phyloP scores from a whole-genome alignment of 2,329 filamentous ascomycete genomes.

The Colletotrichum eremochloae region DNA sequence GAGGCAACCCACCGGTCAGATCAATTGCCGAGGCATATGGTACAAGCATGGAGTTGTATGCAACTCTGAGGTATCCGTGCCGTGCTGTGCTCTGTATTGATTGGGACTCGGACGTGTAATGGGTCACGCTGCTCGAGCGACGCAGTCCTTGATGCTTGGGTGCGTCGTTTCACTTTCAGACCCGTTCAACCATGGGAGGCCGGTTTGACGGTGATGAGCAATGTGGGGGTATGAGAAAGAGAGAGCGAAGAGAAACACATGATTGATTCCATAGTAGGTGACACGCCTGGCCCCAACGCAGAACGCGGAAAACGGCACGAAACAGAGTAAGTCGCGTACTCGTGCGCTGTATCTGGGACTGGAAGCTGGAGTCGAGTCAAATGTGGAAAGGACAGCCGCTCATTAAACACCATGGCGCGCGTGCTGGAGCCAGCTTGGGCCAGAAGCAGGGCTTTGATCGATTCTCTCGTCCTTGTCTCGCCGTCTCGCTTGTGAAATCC shows the following conservation, averaged over 20 bases:
- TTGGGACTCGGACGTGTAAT: constrained; percentile 34
- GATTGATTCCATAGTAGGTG: background rate
- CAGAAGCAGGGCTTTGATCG: constrained; percentile 23
- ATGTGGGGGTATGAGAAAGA: background rate
- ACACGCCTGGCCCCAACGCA: background rate
- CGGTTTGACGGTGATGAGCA: constrained; percentile 12
- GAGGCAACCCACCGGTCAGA: background rate
- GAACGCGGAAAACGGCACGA: background rate
- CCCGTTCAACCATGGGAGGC: background rate
- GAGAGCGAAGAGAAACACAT: background rate
- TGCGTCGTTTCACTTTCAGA: constrained; percentile 37
- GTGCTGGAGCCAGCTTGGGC: constrained; percentile 12
- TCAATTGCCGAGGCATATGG: background rate
- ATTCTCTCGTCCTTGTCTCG: constrained; percentile 1
- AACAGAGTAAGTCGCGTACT: background rate
- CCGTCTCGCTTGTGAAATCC: constrained; percentile 25
- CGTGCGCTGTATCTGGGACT: background rate
- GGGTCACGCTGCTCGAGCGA: constrained; percentile 19
- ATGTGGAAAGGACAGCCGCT: background rate
- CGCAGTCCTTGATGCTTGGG: constrained; percentile 18
- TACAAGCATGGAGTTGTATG: background rate
- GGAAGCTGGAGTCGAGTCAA: background rate
- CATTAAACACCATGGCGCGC: background rate
- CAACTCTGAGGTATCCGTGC: constrained; percentile 9
- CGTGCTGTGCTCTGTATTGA: constrained; percentile 31